Conservation (phyloP, 2,329 filamentous ascomycete genomes). For the Ophiognomonia clavigignenti-juglandacearum region DNA sequence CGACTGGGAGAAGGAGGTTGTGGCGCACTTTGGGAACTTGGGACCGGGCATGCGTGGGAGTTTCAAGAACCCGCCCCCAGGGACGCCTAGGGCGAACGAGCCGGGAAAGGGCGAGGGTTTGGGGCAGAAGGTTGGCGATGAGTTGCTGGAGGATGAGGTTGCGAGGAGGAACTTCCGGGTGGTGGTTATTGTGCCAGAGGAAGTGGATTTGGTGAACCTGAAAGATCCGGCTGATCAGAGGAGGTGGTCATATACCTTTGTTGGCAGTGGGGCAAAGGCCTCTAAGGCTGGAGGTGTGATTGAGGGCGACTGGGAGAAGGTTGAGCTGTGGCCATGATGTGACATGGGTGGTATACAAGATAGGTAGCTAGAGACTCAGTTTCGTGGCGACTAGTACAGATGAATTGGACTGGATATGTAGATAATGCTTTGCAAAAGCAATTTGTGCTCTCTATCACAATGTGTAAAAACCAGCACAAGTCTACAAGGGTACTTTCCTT, state of each 20-base stretch:
- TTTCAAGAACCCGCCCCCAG: conserved; percentile 69
- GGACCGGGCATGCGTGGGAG: conserved; percentile 73
- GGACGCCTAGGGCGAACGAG: conserved; percentile 51
- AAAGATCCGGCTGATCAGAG: conserved; percentile 58
- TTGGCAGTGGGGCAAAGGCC: conserved; percentile 32
- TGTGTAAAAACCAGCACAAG: too few species aligned
- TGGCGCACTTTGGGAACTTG: conserved; percentile 85
- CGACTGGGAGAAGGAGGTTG: conserved; percentile 77
- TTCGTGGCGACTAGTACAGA: too few species aligned
- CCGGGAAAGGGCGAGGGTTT: conserved; percentile 38
- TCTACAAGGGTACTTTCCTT: too few species aligned
- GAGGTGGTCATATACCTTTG: conserved; percentile 64
- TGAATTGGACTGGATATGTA: too few species aligned
- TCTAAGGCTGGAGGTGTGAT: conserved; percentile 29
- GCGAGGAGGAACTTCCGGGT: conserved; percentile 76
- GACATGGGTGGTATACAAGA: too few species aligned
- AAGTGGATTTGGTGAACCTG: conserved; percentile 71
- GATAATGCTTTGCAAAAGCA: too few species aligned
- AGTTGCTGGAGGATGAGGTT: conserved; percentile 56
- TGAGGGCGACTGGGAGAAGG: conserved; percentile 57
- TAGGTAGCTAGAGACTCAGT: too few species aligned
- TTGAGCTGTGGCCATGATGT: conserved; percentile 65
- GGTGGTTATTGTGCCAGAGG: conserved; percentile 72
- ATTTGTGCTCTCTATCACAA: too few species aligned
- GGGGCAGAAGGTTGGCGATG: conserved; percentile 62